Base-by-base conservation (phyloP, 2,329 filamentous ascomycete species). In the Talaromyces sp. region DNA sequence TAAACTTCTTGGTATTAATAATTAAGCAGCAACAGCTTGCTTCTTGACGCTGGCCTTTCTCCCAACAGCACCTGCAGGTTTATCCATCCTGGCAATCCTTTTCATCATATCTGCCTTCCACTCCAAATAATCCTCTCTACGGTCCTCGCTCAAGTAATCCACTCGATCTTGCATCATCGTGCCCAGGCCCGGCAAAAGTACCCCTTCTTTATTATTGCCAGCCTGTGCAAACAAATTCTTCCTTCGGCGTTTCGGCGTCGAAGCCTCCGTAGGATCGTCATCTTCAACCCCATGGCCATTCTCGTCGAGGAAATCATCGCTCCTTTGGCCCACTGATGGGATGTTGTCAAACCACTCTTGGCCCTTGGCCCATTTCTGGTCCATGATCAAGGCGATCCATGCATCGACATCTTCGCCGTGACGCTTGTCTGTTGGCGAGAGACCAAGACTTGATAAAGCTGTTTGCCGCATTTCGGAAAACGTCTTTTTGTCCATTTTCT, bases 291-390 rank as follows among this genome's bases (percentile, higher is more conserved):
- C 61, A 34, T 60, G 44, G 14, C 70, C 68, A n/a, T 71, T 69
- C 4, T 69, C 72, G 50, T 76, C 73, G 1, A 70, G 72, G n/a
- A 53, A 53, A n/a, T 53, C 50, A 2, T 53, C 50, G 44, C 73
- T 69, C 9, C 75, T 62, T 28, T 72, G 74, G 4, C 68, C 75
- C 7, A 74, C 75, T 64, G 68, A 68, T 7, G 77, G 76, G 51
- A 81, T 81, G 65, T 89, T 86, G 31, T 81, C 76, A 63, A 90
- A 90, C 89, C 89, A 91, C 68, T 90, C 87, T 57, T 83, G 72
- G 4, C 72, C 88, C 81, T 84, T 80, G 18, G 83, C 75, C 78
- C 81, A 84, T 1, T 72, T 72, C 27, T 76, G 73, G 23, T 73
- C 70, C 65, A 76, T 82, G 50, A 90, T 81, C 61, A 84, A 76